Base-by-base conservation (phyloP, 2,329 filamentous ascomycete genomes). In the Trichoderma hamatum region DNA sequence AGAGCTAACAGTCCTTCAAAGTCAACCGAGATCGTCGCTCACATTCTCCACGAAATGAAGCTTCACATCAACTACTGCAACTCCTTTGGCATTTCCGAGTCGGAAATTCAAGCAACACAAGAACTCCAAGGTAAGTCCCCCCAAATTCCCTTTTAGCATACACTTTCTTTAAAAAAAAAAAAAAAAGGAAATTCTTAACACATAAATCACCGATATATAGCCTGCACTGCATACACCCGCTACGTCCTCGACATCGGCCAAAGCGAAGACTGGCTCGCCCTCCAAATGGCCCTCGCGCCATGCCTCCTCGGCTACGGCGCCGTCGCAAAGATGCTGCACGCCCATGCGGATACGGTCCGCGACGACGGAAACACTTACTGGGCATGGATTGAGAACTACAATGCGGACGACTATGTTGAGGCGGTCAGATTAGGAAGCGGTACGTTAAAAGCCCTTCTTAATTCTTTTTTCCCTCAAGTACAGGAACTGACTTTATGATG, bases 321-420 rank as follows among this genome's bases (percentile, higher is more conserved):
- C 68, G 92, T 96, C 70, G 95, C 92, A 6, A 85, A 85, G 74
- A 86, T 92, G 74, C 83, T 97, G 3, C 84, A 89, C 73, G 83
- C 83, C 16, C 89, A 92, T 71, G 81, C 85, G 60, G 83, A 82
- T n/a, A 91, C 89, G 43, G 83, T 83, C 71, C 84, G 84, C 49
- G 84, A 90, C 14, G 88, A 90, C 14, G 88, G 83, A 0, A 96
- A 95, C 77, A 84, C 81, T 21, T 98, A 97, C 81, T 96, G 92
- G 90, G 86, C 89, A 56, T 98, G 95, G 95, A 93, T 98, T 72
- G 85, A 94, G 76, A 96, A 93, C 75, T 98, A 97, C 76, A 87
- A 92, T 19, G 91, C 90, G 2, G 89, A 92, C 0, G 92, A 96
- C 77, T 97, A 97, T 73, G 81, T 84, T 0, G 84, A 89, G 71